Percentiles rank a stretch among this genome's conserved stretches.
These are phyloP conservation scores for Ustilago trichophora DNA, from an alignment of 1,284 basidiomycete genomes.

Conservation along the genomic window DNA sequence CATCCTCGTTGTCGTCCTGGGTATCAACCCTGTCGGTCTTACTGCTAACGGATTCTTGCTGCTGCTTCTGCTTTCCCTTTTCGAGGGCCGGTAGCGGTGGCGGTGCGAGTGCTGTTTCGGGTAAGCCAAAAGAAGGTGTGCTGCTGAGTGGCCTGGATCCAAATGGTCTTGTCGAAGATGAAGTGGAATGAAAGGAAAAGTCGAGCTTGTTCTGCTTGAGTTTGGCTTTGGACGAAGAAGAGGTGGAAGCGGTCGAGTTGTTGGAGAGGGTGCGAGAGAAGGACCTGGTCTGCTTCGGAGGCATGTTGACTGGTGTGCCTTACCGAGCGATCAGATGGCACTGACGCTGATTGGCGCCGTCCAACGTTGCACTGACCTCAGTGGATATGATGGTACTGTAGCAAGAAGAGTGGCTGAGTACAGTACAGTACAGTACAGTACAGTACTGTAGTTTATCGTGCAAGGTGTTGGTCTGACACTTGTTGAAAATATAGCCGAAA, in stretches of 20 bases:
- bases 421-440: no score
- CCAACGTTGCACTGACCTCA: no score
- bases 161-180: not conserved
- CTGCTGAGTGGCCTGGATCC: slow-evolving; percentile 25
- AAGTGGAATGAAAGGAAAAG: slow-evolving; percentile 36
- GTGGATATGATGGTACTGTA: no score
- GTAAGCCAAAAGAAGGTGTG: slow-evolving; percentile 32
- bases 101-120: not conserved
- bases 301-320: slow-evolving; percentile 15
- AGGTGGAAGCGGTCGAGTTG: slow-evolving; percentile 12
- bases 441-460: no score
- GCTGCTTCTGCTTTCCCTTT: slow-evolving; percentile 31
- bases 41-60: not conserved
- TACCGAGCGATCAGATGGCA: no score
- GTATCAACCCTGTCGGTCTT: not conserved
- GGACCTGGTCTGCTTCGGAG: slow-evolving; percentile 10
- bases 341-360: no score
- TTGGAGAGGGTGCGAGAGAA: slow-evolving; percentile 23
- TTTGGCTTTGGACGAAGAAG: slow-evolving; percentile 14
- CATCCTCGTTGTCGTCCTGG: not conserved
- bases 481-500: no score
- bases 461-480: no score
- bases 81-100: not conserved
- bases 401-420: no score
- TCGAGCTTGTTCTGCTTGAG: slow-evolving; percentile 48